A percentile compares a stretch with the other conserved stretches of the same genome.
phyloP scores from a whole-genome alignment of 2,329 filamentous ascomycete species.

The Aspergillus niger region DNA sequence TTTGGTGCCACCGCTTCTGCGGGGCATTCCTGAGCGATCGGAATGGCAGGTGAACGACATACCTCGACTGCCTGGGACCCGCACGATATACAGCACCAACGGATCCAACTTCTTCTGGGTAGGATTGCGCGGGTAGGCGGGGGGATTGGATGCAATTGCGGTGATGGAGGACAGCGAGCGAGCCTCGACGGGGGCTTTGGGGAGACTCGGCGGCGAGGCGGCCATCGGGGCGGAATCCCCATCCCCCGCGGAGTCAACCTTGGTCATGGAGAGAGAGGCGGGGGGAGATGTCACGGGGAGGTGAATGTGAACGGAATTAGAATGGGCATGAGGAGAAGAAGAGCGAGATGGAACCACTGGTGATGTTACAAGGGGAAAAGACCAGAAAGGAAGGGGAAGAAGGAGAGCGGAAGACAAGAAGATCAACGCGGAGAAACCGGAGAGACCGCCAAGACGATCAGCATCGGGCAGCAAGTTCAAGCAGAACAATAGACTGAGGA shows the following conservation, averaged over 20 bases:
- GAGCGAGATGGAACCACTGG: not conserved
- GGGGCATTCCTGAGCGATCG: constrained; percentile 7
- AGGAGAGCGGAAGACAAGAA: constrained; percentile 5
- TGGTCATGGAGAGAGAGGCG: constrained; percentile 23
- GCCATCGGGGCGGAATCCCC: constrained; percentile 30
- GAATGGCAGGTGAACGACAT: constrained; percentile 21
- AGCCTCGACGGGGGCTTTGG: constrained; percentile 65
- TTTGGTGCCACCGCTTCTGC: constrained; percentile 6
- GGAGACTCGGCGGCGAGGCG: constrained; percentile 17
- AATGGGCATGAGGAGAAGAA: not conserved
- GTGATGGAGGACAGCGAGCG: constrained; percentile 80
- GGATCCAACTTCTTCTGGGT: constrained; percentile 68
- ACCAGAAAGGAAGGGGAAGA: constrained; percentile 1
- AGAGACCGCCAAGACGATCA: constrained; percentile 13
- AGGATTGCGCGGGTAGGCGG: constrained; percentile 78
- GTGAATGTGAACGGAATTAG: not conserved
- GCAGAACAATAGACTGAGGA: not conserved
- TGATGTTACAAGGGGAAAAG: not conserved
- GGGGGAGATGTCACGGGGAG: not conserved
- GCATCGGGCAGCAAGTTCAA: constrained; percentile 14
- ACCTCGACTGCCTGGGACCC: constrained; percentile 91
- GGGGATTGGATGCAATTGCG: constrained; percentile 79
- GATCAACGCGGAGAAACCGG: constrained; percentile 19
- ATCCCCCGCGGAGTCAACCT: constrained; percentile 28
- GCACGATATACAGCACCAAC: constrained; percentile 84